Evolutionary conservation across 805 yeast genomes (phyloP), one percentile per base, ranked within the genome.

Genomic region (Wickerhamia fluorescens): DNA sequence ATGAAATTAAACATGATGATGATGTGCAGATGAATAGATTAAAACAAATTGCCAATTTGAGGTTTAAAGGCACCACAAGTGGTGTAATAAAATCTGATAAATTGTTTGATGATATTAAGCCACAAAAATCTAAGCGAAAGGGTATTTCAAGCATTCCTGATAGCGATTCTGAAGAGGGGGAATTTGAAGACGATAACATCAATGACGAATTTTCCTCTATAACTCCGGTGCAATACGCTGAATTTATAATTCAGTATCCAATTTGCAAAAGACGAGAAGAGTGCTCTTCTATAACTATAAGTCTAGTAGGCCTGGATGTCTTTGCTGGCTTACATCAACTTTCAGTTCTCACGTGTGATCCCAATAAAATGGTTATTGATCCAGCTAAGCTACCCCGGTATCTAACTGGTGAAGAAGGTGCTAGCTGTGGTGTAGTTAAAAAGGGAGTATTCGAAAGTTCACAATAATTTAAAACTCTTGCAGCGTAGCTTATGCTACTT

Each of bases 311-410:
- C 1, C 62, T 58, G 12, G 94, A 84, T 47, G 68, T 85, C 0
- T 84, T 77, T 63, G 94, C 75, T 2, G 95, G 95, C 1, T 44
- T 84, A 21, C 86, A 81, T 49, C 78, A 81, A 43, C 58, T 84
- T 11, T 70, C 86, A 16, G 56, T 51, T 2, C 15, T 21, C 9
- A 38, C 51, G 2, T 28, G 34, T 1, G 47, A 48, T 11, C 29
- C 42, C 11, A 36, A 41, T 60, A 59, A 29, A 33, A 56, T 37
- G 68, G 42, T 66, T 0, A 52, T 77, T 2, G 68, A 80, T 40
- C 68, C 81, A 1, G 56, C 64, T n/a, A 58, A 40, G 0, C 53
- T 81, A 10, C 94, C 95, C 1, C 69, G 75, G 17, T 84, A 87
- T 88, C 50, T 84, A 18, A 75, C 88, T 4, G 94, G 94, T 3